Conservation (phyloP, 768 basidiomycete genomes). For the Trametes maxima region DNA sequence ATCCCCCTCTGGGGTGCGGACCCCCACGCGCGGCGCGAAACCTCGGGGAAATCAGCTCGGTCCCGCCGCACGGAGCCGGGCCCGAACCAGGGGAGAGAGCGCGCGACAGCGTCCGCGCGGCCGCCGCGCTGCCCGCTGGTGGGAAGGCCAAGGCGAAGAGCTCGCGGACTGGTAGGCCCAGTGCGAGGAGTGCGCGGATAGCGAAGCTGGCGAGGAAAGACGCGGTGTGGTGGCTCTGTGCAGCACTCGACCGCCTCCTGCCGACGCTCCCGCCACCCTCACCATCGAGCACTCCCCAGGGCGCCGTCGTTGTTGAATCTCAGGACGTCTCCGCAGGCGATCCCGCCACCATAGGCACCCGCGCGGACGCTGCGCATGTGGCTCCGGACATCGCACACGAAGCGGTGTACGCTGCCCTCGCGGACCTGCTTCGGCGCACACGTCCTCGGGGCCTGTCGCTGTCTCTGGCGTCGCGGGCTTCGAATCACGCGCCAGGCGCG, state of each 20-base stretch:
- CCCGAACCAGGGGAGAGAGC: neutral
- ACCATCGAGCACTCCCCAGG: neutral
- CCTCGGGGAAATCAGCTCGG: constrained; percentile 18
- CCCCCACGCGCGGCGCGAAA: constrained; percentile 16
- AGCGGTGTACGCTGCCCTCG: constrained; percentile 24
- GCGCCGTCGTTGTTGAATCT: neutral
- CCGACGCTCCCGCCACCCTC: constrained; percentile 9
- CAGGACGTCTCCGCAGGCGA: neutral
- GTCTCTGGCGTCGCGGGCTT: neutral
- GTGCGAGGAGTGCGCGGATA: constrained; percentile 33
- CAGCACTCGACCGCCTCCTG: constrained; percentile 43
- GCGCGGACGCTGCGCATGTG: neutral
- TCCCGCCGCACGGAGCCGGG: constrained; percentile 3
- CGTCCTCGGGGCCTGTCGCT: constrained; percentile 6
- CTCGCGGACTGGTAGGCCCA: neutral
- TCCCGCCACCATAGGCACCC: neutral
- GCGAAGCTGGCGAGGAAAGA: constrained; percentile 49
- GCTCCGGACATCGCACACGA: constrained; percentile 5
- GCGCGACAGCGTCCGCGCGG: constrained; percentile 8
- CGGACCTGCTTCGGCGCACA: constrained; percentile 22
- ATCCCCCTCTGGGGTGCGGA: neutral
- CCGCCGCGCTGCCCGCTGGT: constrained; percentile 1
- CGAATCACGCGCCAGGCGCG: constrained; percentile 8
- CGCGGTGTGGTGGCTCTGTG: constrained; percentile 55
- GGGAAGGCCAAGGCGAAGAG: constrained; percentile 4